Percentiles rank a stretch among this genome's conserved stretches.
Evolutionary conservation across 148 eudicot species (phyloP).

Genomic region (Persicaria maculosa): DNA sequence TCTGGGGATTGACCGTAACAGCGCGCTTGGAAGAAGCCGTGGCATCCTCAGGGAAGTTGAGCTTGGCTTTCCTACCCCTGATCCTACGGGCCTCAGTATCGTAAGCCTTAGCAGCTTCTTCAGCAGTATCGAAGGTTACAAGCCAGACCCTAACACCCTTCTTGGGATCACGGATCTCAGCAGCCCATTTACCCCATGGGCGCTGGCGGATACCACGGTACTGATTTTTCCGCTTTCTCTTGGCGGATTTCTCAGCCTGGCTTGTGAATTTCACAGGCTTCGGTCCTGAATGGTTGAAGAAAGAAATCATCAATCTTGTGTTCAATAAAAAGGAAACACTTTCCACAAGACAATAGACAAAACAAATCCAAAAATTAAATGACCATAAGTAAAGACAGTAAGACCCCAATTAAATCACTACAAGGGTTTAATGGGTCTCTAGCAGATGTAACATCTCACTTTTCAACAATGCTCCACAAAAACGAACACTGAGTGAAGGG

Average conservation of each 20-base stretch:
- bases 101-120: conserved; percentile 86
- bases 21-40: background rate
- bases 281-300: conserved; percentile 1
- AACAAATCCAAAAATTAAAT: background rate
- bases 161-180: conserved; percentile 88
- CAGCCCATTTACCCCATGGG: conserved; percentile 97
- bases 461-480: background rate
- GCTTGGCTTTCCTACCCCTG: conserved; percentile 79
- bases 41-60: conserved; percentile 68
- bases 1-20: background rate
- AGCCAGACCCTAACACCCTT: conserved; percentile 91
- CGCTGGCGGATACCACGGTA: conserved; percentile 85
- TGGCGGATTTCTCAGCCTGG: conserved; percentile 20
- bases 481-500: no score
- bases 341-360: background rate
- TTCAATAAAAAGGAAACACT: background rate
- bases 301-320: background rate
- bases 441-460: background rate
- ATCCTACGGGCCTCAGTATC: conserved; percentile 74
- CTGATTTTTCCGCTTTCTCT: conserved; percentile 65
- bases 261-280: conserved; percentile 5
- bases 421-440: no score
- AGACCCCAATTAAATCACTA: background rate
- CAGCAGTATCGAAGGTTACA: conserved; percentile 75
- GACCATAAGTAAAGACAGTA: background rate